Evolutionary conservation across 2,329 filamentous ascomycete genomes (phyloP).

Genomic region (Furcasterigmium furcatum): DNA sequence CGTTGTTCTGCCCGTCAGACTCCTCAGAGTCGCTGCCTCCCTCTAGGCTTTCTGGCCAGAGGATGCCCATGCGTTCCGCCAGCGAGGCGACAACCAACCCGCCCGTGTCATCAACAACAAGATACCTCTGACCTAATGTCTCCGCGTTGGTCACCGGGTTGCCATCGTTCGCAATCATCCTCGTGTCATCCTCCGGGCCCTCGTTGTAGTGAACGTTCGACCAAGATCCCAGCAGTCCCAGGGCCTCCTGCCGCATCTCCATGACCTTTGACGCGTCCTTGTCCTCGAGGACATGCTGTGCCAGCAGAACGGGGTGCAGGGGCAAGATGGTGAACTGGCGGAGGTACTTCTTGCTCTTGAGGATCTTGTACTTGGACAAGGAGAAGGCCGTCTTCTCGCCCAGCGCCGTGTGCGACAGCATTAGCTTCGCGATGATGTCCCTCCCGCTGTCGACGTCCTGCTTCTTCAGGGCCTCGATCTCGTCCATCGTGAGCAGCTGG

Average conservation of each 20-base stretch:
- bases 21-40: constrained; percentile 8
- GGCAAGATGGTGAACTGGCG: constrained; percentile 83
- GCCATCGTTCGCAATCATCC: constrained; percentile 23
- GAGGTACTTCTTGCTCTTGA: constrained; percentile 93
- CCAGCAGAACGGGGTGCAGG: constrained; percentile 73
- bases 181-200: constrained; percentile 20
- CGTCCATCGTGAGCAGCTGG: constrained; percentile 75
- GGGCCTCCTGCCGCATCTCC: constrained; percentile 24
- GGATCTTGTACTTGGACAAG: constrained; percentile 89
- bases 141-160: constrained; percentile 74
- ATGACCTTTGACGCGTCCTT: constrained; percentile 32
- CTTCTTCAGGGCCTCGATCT: constrained; percentile 72
- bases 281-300: constrained; percentile 67
- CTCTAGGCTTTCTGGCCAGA: constrained; percentile 47
- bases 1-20: constrained; percentile 5
- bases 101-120: constrained; percentile 84
- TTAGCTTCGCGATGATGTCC: constrained; percentile 88
- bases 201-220: constrained; percentile 74
- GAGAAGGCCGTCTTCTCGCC: constrained; percentile 95
- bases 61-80: constrained; percentile 83
- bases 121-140: constrained; percentile 53
- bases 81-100: constrained; percentile 79
- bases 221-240: constrained; percentile 78
- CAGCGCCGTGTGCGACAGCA: constrained; percentile 83
- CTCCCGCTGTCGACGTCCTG: constrained; percentile 76